A percentile compares a stretch with the other conserved stretches of the same genome.
Conservation (phyloP, 2,329 filamentous ascomycete genomes). For the Ceratocystis ficicola region DNA sequence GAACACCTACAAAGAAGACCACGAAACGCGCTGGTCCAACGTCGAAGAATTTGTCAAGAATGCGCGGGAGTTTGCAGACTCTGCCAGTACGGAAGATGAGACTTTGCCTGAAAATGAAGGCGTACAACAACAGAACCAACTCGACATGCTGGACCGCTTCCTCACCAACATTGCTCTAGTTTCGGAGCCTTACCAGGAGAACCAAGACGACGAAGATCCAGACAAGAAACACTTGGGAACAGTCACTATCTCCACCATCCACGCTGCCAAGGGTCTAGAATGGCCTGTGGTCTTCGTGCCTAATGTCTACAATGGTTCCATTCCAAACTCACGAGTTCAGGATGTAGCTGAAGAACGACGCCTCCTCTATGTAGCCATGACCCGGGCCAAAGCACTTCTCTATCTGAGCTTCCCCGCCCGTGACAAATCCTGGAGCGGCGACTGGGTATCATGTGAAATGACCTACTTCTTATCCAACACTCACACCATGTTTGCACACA, state of each 20-base stretch:
- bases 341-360: slow-evolving; percentile 79
- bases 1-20: slow-evolving; percentile 57
- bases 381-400: slow-evolving; percentile 70
- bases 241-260: slow-evolving; percentile 89
- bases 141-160: slow-evolving; percentile 57
- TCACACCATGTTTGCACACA: slow-evolving; percentile 36
- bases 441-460: slow-evolving; percentile 20
- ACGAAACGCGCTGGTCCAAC: slow-evolving; percentile 73
- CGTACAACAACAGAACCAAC: slow-evolving; percentile 52
- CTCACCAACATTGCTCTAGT: slow-evolving; percentile 85
- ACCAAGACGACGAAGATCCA: slow-evolving; percentile 43
- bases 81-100: slow-evolving; percentile 39
- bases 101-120: slow-evolving; percentile 56
- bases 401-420: slow-evolving; percentile 64
- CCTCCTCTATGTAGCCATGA: slow-evolving; percentile 93
- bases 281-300: slow-evolving; percentile 95
- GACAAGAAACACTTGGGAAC: slow-evolving; percentile 29
- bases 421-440: slow-evolving; percentile 7
- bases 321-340: slow-evolving; percentile 77
- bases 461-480: slow-evolving; percentile 26
- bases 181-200: slow-evolving; percentile 58
- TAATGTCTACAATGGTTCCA: slow-evolving; percentile 76
- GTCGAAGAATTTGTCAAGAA: slow-evolving; percentile 77
- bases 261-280: slow-evolving; percentile 88
- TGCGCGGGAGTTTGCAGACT: slow-evolving; percentile 55